Base-by-base conservation (phyloP, 805 yeast genomes). In the Yarrowia sp. region DNA sequence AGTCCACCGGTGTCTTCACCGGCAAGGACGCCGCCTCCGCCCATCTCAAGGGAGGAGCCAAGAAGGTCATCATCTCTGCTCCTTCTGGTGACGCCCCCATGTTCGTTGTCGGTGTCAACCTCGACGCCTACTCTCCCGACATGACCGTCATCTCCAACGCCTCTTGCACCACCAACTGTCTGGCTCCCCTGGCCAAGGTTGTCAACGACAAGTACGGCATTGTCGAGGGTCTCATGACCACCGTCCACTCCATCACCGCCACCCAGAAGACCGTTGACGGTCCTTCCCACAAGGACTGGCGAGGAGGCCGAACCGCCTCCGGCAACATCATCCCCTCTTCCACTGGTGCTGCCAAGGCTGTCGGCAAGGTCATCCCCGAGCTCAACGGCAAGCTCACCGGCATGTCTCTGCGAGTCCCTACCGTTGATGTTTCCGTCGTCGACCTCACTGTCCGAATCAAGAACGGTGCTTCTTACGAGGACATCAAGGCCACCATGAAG, bases 281-380 rank as follows among this genome's bases (percentile, higher is more conserved):
- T 81, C 96, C 97, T 74, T 90, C 96, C 78, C 91, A 87, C 85
- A 91, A 91, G 85, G 97, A 91, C 85, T 91, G 97, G 97, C 88
- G 97, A 86, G 96, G 97, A 79, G 97, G 97, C 79, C 89, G 97
- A 83, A 88, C 96, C 73, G 96, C 96, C 77, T 61, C 64, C 28
- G 96, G 92, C 77, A 91, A 91, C 88, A 89, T 91, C 79, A 91
- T 91, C 72, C 97, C 97, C 76, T 90, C 96, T 43, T 89, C 96
- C 69, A 91, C 97, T 69, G 97, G 97, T 86, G 97, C 97, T 74
- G 97, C 97, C 76, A 91, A 91, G 87, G 96, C 96, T 71, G 97
- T 91, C 73, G 96, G 96, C 79, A 90, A 90, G 85, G 96, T 91
- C 73, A 87, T 91, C 74, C 97, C 97, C 71, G 87, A 83, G 74